These are phyloP conservation scores for Intubia oerlemansii DNA, from an alignment of 2,329 filamentous ascomycete genomes.

Conservation along the genomic window DNA sequence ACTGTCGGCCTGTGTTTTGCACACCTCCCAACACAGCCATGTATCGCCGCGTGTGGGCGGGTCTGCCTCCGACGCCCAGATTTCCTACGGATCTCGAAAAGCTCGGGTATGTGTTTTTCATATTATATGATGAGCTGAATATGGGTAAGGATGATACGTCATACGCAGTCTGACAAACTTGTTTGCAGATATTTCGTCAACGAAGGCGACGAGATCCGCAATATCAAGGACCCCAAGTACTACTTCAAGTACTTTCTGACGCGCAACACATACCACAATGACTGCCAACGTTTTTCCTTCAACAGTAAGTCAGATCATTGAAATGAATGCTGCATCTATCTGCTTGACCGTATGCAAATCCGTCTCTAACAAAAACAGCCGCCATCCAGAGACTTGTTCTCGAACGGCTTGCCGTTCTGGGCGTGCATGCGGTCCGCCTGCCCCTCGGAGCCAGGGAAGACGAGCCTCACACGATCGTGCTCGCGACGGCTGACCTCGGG, in stretches of 20 bases:
- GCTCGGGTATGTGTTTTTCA: constrained; percentile 41
- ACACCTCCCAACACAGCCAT: no score
- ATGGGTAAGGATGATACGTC: no score
- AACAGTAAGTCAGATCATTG: constrained; percentile 46
- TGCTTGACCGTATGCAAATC: background rate
- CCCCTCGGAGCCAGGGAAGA: constrained; percentile 27
- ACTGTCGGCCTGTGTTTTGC: no score
- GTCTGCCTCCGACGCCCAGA: constrained; percentile 48
- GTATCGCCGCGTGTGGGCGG: constrained; percentile 51
- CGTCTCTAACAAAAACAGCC: constrained; percentile 25
- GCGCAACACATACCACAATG: constrained; percentile 57
- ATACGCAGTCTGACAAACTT: background rate
- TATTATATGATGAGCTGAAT: no score
- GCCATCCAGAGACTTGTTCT: constrained; percentile 40
- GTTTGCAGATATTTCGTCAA: constrained; percentile 54
- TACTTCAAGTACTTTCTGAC: constrained; percentile 58
- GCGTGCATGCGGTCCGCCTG: constrained; percentile 37
- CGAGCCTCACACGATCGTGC: constrained; percentile 46
- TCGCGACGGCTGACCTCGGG: constrained; percentile 31
- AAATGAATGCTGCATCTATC: no score
- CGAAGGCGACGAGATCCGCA: constrained; percentile 47
- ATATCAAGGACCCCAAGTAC: constrained; percentile 40
- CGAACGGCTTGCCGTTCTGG: constrained; percentile 36
- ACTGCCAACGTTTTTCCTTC: constrained; percentile 51
- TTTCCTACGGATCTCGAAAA: constrained; percentile 39